A percentile compares a stretch with the other conserved stretches of the same genome.
Conservation (phyloP, 129 eudicot genomes). For the Saussurea involucrata region DNA sequence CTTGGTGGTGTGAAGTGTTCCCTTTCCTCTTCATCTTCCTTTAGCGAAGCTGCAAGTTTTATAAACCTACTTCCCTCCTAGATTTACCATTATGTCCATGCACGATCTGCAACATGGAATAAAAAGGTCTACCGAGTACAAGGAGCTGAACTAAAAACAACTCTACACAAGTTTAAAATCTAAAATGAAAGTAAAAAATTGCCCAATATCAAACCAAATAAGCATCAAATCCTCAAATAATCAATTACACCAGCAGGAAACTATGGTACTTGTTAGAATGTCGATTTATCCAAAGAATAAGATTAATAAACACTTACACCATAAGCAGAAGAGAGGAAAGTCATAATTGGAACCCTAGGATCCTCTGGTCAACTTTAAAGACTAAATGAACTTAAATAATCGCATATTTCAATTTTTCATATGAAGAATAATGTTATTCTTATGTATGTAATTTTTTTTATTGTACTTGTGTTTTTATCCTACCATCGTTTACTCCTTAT, state of each 20-base stretch:
- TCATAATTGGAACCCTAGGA: not conserved
- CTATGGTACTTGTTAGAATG: not conserved
- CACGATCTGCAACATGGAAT: not conserved
- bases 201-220: not conserved
- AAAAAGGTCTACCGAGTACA: not conserved
- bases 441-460: not conserved
- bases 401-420: not conserved
- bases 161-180: not conserved
- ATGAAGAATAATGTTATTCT: not conserved
- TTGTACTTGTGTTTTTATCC: not conserved
- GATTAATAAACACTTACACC: not conserved
- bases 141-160: not conserved
- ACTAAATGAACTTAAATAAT: not conserved
- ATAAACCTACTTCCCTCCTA: not conserved
- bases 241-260: not conserved
- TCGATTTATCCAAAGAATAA: not conserved
- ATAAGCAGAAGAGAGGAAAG: not conserved
- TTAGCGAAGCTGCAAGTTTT: not conserved
- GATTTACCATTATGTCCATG: not conserved
- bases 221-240: not conserved
- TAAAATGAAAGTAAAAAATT: not conserved
- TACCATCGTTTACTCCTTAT: not conserved
- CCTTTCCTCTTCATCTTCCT: not conserved
- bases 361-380: not conserved
- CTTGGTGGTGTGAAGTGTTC: not conserved